Base-by-base conservation (phyloP, 2,329 filamentous ascomycete species). In the Fusarium pseudocircinatum region DNA sequence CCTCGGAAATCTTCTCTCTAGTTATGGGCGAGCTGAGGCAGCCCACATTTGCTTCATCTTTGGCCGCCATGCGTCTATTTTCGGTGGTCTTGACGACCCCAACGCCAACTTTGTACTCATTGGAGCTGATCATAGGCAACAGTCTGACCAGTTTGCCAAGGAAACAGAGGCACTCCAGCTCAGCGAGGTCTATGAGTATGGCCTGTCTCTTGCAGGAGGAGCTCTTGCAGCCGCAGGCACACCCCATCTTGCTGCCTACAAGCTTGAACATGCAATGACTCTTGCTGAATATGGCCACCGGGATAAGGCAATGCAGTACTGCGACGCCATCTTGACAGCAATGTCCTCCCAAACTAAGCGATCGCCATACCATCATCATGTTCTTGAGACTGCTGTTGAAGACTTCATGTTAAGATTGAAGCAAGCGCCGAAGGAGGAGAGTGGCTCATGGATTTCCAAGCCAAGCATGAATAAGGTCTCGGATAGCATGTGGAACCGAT, bases 151-250 rank as follows among this genome's bases (percentile, higher is more conserved):
- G 57, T 92, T 95, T 70, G 91, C 91, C 60, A 90, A 92, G 72
- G 95, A 98, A 77, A 88, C 93, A 12, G 95, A 98, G 79, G 89
- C 94, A 8, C 89, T 98, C n/a, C 86, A 98, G 57, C 88, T 99
- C n/a, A 98, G 94, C 46, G 96, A 99, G 81, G 91, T 97, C 1
- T 98, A 97, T 78, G 96, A 99, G 80, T 98, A 94, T 80, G 95
- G 94, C 1, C 85, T 94, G 16, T 93, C 93, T 15, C 87, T 98
- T 20, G 87, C 92, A 6, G 88, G 88, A 28, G 85, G 86, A 34
- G 67, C 70, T 12, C 86, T 87, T 28, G 82, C 87, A 15, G 82
- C 86, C 0, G 84, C 90, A 39, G 87, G 88, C 44, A 88, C 93
- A 65, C 94, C 96, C 18, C 95, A 99, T 81, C 84, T 99, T 39